Evolutionary conservation across 208 protist genomes (phyloP), one percentile per base, ranked within the genome.

Genomic region (Naegleria gruberi): DNA sequence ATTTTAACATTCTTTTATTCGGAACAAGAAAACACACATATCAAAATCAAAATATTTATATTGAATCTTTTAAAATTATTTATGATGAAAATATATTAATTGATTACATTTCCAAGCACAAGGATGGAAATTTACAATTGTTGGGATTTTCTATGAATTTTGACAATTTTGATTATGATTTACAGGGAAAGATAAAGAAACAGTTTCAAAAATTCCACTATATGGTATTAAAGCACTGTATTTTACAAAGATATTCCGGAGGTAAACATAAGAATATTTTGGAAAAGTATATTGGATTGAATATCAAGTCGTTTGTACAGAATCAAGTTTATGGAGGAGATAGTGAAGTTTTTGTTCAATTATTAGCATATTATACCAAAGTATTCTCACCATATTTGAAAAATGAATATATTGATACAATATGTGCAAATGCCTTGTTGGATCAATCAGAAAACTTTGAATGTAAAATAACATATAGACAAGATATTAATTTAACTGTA

Each of bases 61-160:
- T 65, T 65, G 51, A 65, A 65, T 65, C 51, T 65, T 65, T 65
- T 65, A 65, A 65, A 65, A 65, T 65, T 65, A 65, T 65, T 65
- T 65, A 65, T 23, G 30, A 19, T 23, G 4, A 3, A 1, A 23
- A 65, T 19, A 65, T 65, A 65, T 65, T 65, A 10, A 65, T 23
- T 65, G 51, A 65, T 23, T 65, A 65, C 51, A 65, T 65, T 23
- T 30, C 15, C 15, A 65, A 1, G 30, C 51, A 65, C 30, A 10
- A 65, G 2, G 51, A 65, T 65, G 30, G 30, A 30, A 65, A 65
- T 65, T 65, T 65, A 65, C 19, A 65, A 65, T 65, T 65, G 51
- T 65, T 65, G 30, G 51, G 51, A 10, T 65, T 65, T 65, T 65
- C 51, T 65, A 30, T 23, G 15, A 10, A 65, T 65, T 65, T 23